Conservation (phyloP, 2,329 filamentous ascomycete genomes). For the Magnaporthiopsis rhizophila region DNA sequence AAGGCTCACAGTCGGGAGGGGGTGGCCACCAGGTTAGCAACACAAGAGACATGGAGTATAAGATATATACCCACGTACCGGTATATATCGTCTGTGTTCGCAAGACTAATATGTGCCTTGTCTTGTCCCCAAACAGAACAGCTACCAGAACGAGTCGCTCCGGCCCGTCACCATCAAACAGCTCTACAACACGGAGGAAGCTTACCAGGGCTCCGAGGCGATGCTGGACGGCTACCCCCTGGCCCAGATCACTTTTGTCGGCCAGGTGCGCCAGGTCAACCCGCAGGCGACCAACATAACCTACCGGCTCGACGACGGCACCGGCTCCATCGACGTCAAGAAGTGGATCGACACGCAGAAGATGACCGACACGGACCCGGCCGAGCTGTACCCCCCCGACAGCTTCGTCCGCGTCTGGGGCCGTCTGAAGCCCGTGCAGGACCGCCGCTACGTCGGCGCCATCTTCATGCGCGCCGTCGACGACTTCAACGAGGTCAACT, state of each 20-base stretch:
- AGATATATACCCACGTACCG: no score
- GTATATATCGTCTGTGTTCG: no score
- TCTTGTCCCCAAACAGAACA: constrained; percentile 29
- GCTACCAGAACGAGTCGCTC: constrained; percentile 73
- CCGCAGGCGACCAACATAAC: constrained; percentile 86
- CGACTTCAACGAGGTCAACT: constrained; percentile 88
- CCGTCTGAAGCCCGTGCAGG: constrained; percentile 73
- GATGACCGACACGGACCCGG: constrained; percentile 32
- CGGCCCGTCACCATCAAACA: constrained; percentile 96
- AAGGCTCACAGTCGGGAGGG: constrained; percentile 35
- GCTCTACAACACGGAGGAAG: constrained; percentile 72
- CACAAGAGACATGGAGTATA: no score
- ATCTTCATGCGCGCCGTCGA: constrained; percentile 72
- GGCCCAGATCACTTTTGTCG: constrained; percentile 75
- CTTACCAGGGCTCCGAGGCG: constrained; percentile 66
- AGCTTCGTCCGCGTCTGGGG: constrained; percentile 83
- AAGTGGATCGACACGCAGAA: constrained; percentile 68
- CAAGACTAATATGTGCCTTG: constrained; percentile 4
- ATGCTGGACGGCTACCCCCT: constrained; percentile 71
- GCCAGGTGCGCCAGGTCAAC: constrained; percentile 80
- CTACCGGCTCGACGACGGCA: constrained; percentile 92
- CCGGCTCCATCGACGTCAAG: constrained; percentile 84
- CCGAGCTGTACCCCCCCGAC: constrained; percentile 54
- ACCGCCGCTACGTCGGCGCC: constrained; percentile 73
- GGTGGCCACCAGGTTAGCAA: constrained; percentile 29